Conservation (phyloP, 306 rosid genomes). For the Rosa chinensis region DNA sequence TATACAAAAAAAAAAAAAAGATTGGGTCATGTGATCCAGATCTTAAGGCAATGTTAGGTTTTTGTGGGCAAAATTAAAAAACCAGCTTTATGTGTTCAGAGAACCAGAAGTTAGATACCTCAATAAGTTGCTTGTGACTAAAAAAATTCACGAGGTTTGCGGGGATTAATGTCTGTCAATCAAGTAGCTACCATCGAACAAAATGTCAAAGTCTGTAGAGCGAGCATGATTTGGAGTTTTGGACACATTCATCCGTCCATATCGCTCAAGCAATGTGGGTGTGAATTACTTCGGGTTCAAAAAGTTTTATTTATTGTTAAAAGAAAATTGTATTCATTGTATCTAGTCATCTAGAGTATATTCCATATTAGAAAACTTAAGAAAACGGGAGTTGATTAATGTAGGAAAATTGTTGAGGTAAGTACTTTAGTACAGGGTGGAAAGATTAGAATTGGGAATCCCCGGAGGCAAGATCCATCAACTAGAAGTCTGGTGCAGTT, state of each 20-base stretch:
- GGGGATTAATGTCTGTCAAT: not conserved
- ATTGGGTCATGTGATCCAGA: constrained; percentile 38
- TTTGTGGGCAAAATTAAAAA: not conserved
- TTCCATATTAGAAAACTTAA: not conserved
- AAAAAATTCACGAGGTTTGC: not conserved
- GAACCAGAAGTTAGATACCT: not conserved
- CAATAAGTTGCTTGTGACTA: not conserved
- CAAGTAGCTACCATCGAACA: not conserved
- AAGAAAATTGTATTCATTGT: not conserved
- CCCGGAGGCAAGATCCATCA: not conserved
- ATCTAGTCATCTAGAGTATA: not conserved
- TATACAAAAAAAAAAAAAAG: not conserved
- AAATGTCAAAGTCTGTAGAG: constrained; percentile 2
- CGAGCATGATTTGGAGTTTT: not conserved
- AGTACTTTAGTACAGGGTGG: not conserved
- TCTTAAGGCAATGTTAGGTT: constrained; percentile 4
- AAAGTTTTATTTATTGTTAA: not conserved
- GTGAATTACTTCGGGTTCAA: not conserved
- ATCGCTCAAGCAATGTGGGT: not conserved
- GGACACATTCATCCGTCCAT: not conserved
- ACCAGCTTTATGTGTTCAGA: not conserved
- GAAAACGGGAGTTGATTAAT: not conserved
- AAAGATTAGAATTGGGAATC: not conserved
- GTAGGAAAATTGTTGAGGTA: not conserved
- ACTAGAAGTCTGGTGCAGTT: not conserved